These are phyloP conservation scores for Amylocystis lapponica DNA, from an alignment of 768 basidiomycete genomes.

Conservation along the genomic window DNA sequence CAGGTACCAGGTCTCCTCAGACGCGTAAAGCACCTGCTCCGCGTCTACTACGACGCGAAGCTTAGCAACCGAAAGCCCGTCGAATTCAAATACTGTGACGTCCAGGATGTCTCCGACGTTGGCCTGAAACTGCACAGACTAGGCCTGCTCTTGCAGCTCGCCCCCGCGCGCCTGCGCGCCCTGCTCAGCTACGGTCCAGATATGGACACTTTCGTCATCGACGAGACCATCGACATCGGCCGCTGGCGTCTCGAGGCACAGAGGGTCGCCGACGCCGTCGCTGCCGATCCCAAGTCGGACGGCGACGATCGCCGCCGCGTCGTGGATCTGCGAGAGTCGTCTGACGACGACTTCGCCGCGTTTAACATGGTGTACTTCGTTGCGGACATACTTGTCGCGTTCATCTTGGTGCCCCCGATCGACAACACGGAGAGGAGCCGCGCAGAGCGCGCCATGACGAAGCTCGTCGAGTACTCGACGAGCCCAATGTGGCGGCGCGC, in stretches of 20 bases:
- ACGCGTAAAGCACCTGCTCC: conserved; percentile 21
- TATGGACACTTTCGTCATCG: conserved; percentile 21
- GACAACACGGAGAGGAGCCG: conserved; percentile 12
- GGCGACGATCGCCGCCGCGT: conserved; percentile 16
- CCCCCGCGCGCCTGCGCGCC: conserved; percentile 18
- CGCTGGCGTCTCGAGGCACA: conserved; percentile 17
- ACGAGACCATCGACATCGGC: conserved; percentile 25
- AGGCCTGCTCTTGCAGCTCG: conserved; percentile 22
- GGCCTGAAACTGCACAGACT: conserved; percentile 21
- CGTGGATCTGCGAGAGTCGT: conserved; percentile 13
- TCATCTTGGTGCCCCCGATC: conserved; percentile 13
- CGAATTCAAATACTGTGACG: conserved; percentile 24
- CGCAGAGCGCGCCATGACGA: conserved; percentile 14
- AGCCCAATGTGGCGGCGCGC: conserved; percentile 10
- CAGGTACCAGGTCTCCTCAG: conserved; percentile 20
- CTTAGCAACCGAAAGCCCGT: conserved; percentile 10
- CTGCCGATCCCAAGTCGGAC: conserved; percentile 20
- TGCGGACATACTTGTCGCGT: conserved; percentile 22
- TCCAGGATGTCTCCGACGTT: conserved; percentile 17
- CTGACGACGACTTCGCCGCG: conserved; percentile 18
- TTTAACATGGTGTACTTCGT: conserved; percentile 21
- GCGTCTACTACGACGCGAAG: conserved; percentile 20
- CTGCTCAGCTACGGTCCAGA: conserved; percentile 14
- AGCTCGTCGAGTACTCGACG: conserved; percentile 21
- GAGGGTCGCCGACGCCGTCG: conserved; percentile 8